Base-by-base conservation (phyloP, 257 asterid genomes). In the Lantana camara region DNA sequence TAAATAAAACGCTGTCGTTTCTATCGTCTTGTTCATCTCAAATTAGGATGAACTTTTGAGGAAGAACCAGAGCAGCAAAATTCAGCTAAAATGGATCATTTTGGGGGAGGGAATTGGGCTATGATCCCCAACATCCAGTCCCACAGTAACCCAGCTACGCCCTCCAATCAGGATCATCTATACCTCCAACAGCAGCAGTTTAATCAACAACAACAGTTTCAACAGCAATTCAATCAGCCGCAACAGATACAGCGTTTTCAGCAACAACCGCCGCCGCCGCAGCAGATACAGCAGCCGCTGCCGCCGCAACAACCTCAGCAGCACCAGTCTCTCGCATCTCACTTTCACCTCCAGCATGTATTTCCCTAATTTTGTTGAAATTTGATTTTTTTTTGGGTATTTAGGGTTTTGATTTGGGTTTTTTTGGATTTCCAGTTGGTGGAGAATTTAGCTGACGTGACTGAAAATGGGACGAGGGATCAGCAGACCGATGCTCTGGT, bases 401-500 rank as follows among this genome's bases (percentile, higher is more conserved):
- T 41, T 51, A 57, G 57, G 71, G 63, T 37, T 60, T 66, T 14
- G 23, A 57, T 46, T 59, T 46, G 57, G 41, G 29, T 13, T 14
- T 63, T 27, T 27, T 22, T 32, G 10, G 3, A 1, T 29, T 29
- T 49, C 13, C 67, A 92, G 98, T 75, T 93, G 76, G 95, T 93
- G 74, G 99, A 93, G 83, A 93, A 93, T 78, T 78, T 93, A 65
- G 91, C 94, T 6, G 94, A 93, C 9, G 82, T 78, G 0, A 75
- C 85, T 52, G 96, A 92, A 59, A 89, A 81, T 60, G 96, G 97
- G 66, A 79, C 85, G 10, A 89, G 95, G 70, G 99, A 90, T 82
- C 97, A 87, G 79, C 96, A 90, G 45, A 84, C 97, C 5, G 96
- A 90, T 77, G 96, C 96, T 11, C 63, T 93, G 88, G 96, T 91